A percentile compares a stretch with the other conserved stretches of the same genome.
Conservation (phyloP, 1,284 basidiomycete genomes). For the Melampsora americana region DNA sequence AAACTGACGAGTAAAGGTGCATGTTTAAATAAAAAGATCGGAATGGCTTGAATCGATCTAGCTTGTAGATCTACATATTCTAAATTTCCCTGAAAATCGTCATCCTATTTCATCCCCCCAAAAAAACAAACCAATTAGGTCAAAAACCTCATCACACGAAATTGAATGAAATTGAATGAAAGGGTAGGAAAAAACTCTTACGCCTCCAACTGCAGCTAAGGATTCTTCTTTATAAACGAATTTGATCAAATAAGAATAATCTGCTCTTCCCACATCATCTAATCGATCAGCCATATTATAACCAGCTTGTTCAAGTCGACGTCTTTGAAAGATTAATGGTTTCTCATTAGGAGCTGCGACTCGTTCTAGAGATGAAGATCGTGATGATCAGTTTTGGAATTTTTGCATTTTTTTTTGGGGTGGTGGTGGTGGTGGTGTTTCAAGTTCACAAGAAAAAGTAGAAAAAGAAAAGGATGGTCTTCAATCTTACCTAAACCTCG, state of each 20-base stretch:
- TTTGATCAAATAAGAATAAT: conserved; percentile 78
- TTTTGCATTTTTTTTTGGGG: too few relatives aligned
- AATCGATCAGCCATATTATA: conserved; percentile 79
- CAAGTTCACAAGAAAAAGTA: conserved; percentile 22
- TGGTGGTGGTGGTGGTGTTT: too few relatives aligned
- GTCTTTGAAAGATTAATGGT: conserved; percentile 78
- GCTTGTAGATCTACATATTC: conserved; percentile 81
- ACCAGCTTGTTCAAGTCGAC: conserved; percentile 83
- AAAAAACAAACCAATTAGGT: not conserved
- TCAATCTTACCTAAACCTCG: conserved; percentile 69
- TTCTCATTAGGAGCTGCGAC: conserved; percentile 74
- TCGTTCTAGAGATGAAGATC: conserved; percentile 69
- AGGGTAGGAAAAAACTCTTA: conserved; percentile 54
- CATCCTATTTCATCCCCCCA: conserved; percentile 60
- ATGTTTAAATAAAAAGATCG: conserved; percentile 80
- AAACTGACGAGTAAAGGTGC: conserved; percentile 82
- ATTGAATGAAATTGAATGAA: conserved; percentile 49
- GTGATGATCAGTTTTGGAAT: too few relatives aligned
- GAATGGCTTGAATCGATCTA: conserved; percentile 80
- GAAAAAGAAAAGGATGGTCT: conserved; percentile 45
- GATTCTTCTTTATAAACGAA: conserved; percentile 63
- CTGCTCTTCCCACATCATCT: conserved; percentile 74
- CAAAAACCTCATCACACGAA: not conserved
- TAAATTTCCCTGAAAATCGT: conserved; percentile 70
- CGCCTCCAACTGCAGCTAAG: conserved; percentile 31